These are phyloP conservation scores for Ophiostoma australiae DNA, from an alignment of 2,329 filamentous ascomycete genomes.

Conservation along the genomic window DNA sequence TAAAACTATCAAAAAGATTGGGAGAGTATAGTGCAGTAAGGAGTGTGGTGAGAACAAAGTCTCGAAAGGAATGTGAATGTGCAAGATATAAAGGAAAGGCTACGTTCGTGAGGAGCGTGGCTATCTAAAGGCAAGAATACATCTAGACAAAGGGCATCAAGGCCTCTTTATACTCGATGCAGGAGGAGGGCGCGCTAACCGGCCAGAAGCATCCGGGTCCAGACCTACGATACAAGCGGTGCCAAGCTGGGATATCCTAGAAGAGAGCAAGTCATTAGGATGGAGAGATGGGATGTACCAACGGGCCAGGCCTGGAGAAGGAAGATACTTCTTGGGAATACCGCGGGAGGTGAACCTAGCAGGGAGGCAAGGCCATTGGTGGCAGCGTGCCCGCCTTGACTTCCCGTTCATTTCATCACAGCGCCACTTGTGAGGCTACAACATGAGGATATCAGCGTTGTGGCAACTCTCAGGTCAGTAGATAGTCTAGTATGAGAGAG, in stretches of 20 bases:
- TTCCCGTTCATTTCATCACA: neutral
- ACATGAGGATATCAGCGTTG: neutral
- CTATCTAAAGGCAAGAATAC: neutral
- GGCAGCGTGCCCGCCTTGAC: neutral
- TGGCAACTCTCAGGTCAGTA: too few species aligned
- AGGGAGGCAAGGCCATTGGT: neutral
- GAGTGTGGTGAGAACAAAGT: neutral
- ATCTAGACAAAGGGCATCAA: neutral
- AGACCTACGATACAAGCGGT: neutral
- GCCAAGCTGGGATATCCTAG: neutral
- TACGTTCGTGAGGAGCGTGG: neutral
- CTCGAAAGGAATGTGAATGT: neutral
- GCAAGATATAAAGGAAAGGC: neutral
- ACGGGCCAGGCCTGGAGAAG: neutral
- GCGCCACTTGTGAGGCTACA: neutral
- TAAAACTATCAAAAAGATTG: neutral
- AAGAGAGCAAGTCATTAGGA: neutral
- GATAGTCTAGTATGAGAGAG: too few species aligned
- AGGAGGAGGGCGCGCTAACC: neutral
- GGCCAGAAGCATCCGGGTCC: neutral
- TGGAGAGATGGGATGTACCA: neutral
- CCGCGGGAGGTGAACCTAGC: neutral
- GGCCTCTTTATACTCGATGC: conserved; percentile 7
- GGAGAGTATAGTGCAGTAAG: neutral
- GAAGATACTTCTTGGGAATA: neutral